phyloP scores from a whole-genome alignment of 2,329 filamentous ascomycete species.

The Magnaporthiopsis incrustans region DNA sequence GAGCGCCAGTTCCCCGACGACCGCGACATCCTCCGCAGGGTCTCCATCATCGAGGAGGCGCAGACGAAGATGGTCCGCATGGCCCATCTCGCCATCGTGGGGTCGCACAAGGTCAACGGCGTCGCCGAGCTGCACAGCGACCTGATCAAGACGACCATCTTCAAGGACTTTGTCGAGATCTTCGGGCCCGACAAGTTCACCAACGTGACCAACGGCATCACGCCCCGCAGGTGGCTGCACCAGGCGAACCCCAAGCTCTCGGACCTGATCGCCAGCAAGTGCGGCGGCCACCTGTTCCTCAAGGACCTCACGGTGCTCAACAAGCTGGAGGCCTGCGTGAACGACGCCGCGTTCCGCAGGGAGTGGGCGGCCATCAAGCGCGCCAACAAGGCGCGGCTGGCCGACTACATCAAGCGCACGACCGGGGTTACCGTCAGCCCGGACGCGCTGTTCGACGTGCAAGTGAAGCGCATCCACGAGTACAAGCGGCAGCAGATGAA shows the following conservation, averaged over 20 bases:
- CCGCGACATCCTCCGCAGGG: conserved; percentile 71
- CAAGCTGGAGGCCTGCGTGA: conserved; percentile 72
- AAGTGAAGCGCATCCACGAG: conserved; percentile 98
- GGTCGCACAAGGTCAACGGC: conserved; percentile 98
- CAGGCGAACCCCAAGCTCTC: conserved; percentile 93
- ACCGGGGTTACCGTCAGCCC: conserved; percentile 81
- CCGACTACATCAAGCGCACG: conserved; percentile 80
- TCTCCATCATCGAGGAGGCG: conserved; percentile 97
- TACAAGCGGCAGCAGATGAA: conserved; percentile 99
- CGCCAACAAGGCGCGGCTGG: conserved; percentile 87
- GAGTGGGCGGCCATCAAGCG: conserved; percentile 97
- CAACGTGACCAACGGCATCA: conserved; percentile 98
- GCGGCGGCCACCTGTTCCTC: conserved; percentile 74
- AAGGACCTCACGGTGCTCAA: conserved; percentile 84
- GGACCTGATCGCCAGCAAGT: conserved; percentile 84
- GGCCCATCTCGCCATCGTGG: conserved; percentile 90
- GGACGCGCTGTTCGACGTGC: conserved; percentile 83
- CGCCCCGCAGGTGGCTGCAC: conserved; percentile 90
- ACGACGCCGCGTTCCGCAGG: conserved; percentile 85
- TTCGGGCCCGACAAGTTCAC: conserved; percentile 97
- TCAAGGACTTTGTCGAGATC: conserved; percentile 95
- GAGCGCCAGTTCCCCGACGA: conserved; percentile 88
- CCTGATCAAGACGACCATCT: conserved; percentile 97
- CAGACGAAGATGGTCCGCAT: conserved; percentile 98
- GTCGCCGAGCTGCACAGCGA: conserved; percentile 97